Percentiles rank a stretch among this genome's conserved stretches.
These are phyloP conservation scores for Orbilia ellipsospora DNA, from an alignment of 2,329 filamentous ascomycete genomes.

Conservation along the genomic window DNA sequence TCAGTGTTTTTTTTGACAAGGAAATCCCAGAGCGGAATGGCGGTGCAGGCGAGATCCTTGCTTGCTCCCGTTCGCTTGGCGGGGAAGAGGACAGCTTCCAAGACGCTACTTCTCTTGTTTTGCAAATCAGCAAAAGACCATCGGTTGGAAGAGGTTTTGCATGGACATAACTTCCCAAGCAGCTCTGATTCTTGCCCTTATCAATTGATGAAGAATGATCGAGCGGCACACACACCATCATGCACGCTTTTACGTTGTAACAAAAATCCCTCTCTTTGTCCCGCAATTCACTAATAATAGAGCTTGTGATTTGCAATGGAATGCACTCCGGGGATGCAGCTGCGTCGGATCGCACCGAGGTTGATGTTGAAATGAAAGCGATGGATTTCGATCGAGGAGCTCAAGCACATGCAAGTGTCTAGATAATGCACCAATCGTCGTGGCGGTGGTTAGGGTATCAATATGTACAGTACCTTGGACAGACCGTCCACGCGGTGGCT, in stretches of 20 bases:
- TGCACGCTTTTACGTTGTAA: slow-evolving; percentile 2
- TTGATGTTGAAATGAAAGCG: too few species aligned
- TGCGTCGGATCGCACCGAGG: too few species aligned
- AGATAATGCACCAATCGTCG: neutral
- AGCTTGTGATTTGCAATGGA: too few species aligned
- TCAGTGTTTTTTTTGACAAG: too few species aligned
- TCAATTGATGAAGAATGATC: neutral
- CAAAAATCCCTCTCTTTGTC: slow-evolving; percentile 19
- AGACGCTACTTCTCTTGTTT: too few species aligned
- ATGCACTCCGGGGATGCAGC: too few species aligned
- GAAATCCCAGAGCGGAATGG: neutral
- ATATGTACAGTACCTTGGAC: too few species aligned
- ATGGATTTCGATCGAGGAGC: neutral
- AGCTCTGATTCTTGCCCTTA: neutral
- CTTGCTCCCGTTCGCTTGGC: too few species aligned
- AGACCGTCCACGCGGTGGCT: too few species aligned
- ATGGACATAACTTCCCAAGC: too few species aligned
- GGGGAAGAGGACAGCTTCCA: too few species aligned
- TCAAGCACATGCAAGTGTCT: neutral
- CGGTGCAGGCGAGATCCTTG: neutral
- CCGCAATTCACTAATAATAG: neutral
- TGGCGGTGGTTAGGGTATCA: neutral
- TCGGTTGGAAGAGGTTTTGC: neutral
- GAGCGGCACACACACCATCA: slow-evolving; percentile 17
- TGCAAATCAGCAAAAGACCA: too few species aligned